These are phyloP conservation scores for Syzygium syzygioides DNA, from an alignment of 441 rosid genomes.

Conservation along the genomic window DNA sequence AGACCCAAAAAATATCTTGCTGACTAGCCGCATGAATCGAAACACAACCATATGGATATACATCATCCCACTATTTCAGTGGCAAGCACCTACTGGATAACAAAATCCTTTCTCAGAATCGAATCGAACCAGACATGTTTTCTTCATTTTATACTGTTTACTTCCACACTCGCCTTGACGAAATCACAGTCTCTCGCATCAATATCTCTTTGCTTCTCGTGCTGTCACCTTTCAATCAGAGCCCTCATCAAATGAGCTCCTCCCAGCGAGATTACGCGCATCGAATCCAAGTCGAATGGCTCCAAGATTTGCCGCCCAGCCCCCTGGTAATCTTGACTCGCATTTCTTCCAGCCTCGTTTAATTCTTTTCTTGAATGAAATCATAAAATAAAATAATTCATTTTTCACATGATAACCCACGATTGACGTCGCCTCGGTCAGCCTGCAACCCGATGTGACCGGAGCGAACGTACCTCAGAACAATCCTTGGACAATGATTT, in stretches of 20 bases:
- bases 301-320: not conserved
- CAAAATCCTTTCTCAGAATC: not conserved
- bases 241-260: not conserved
- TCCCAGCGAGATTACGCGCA: not conserved
- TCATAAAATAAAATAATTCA: not conserved
- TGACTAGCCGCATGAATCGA: not conserved
- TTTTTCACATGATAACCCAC: not conserved
- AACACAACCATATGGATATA: not conserved
- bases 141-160: not conserved
- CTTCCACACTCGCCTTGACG: not conserved
- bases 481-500: not conserved
- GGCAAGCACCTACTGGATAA: not conserved
- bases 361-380: not conserved
- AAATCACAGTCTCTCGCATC: not conserved
- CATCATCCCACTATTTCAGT: not conserved
- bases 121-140: not conserved
- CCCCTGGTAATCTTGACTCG: not conserved
- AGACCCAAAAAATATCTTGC: not conserved
- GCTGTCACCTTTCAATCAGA: not conserved
- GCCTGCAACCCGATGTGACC: not conserved
- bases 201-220: not conserved
- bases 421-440: not conserved
- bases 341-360: not conserved
- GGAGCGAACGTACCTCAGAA: not conserved
- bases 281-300: not conserved